Conservation (phyloP, 306 rosid genomes). For the Vigna reflexopilosa region DNA sequence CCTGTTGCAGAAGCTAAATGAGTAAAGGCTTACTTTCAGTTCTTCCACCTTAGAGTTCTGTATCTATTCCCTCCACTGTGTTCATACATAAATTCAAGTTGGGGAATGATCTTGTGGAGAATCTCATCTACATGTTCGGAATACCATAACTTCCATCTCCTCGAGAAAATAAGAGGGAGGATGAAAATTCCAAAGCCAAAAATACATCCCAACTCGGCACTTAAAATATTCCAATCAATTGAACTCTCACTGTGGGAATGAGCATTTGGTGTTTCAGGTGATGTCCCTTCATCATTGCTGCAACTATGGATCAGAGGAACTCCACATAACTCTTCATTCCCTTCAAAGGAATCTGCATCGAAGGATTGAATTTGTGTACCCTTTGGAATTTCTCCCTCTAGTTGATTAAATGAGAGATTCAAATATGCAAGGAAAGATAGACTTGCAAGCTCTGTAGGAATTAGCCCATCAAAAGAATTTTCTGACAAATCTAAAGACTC, state of each 20-base stretch:
- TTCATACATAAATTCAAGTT: not conserved
- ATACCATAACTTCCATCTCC: conserved; percentile 46
- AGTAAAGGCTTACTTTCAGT: not conserved
- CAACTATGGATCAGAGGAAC: conserved; percentile 36
- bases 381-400: conserved; percentile 44
- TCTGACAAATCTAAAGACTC: conserved; percentile 58
- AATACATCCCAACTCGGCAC: conserved; percentile 45
- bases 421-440: conserved; percentile 40
- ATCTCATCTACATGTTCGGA: not conserved
- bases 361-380: conserved; percentile 53
- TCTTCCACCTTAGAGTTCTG: not conserved
- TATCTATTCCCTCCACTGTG: not conserved
- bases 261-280: not conserved
- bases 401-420: conserved; percentile 50
- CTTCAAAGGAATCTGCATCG: conserved; percentile 35
- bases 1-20: too few relatives aligned
- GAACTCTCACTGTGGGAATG: not conserved
- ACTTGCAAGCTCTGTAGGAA: conserved; percentile 41
- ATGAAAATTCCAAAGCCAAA: conserved; percentile 44
- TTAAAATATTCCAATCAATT: conserved; percentile 41
- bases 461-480: conserved; percentile 40
- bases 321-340: conserved; percentile 51
- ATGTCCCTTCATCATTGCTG: not conserved
- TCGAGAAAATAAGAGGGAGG: conserved; percentile 27
- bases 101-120: not conserved